phyloP scores from a whole-genome alignment of 495 filamentous ascomycete species.

The Penicillium cataractarum region DNA sequence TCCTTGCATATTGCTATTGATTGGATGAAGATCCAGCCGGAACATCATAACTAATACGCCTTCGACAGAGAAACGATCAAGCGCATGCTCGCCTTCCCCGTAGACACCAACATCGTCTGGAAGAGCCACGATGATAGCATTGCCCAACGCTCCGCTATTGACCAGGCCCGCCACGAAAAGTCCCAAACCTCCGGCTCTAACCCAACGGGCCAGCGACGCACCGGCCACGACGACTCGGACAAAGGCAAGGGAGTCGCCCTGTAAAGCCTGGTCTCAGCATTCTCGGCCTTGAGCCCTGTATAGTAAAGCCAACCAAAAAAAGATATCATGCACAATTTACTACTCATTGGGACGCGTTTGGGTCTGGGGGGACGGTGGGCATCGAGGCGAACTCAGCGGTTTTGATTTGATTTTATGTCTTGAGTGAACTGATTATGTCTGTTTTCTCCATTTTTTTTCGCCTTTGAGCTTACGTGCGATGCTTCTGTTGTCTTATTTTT shows the following conservation, averaged over 20 bases:
- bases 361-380: slow-evolving; percentile 41
- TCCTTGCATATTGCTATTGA: neutral
- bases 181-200: slow-evolving; percentile 36
- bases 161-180: slow-evolving; percentile 82
- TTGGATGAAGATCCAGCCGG: neutral
- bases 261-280: slow-evolving; percentile 24
- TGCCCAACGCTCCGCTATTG: slow-evolving; percentile 77
- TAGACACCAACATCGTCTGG: slow-evolving; percentile 90
- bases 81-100: slow-evolving; percentile 79
- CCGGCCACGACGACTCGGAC: slow-evolving; percentile 52
- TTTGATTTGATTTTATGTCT: slow-evolving; percentile 43
- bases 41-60: slow-evolving; percentile 3
- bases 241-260: slow-evolving; percentile 49
- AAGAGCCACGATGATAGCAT: slow-evolving; percentile 88
- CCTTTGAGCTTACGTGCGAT: slow-evolving; percentile 31
- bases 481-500: slow-evolving; percentile 19
- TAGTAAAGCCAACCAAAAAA: slow-evolving; percentile 47
- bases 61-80: slow-evolving; percentile 85
- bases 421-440: slow-evolving; percentile 31
- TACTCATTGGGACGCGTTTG: slow-evolving; percentile 50
- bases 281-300: slow-evolving; percentile 48
- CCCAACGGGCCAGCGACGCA: slow-evolving; percentile 47
- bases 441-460: slow-evolving; percentile 20
- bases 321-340: slow-evolving; percentile 32
- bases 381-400: slow-evolving; percentile 51